Evolutionary conservation across 2,329 filamentous ascomycete genomes (phyloP).

Genomic region (Colletotrichum lindemuthianum): DNA sequence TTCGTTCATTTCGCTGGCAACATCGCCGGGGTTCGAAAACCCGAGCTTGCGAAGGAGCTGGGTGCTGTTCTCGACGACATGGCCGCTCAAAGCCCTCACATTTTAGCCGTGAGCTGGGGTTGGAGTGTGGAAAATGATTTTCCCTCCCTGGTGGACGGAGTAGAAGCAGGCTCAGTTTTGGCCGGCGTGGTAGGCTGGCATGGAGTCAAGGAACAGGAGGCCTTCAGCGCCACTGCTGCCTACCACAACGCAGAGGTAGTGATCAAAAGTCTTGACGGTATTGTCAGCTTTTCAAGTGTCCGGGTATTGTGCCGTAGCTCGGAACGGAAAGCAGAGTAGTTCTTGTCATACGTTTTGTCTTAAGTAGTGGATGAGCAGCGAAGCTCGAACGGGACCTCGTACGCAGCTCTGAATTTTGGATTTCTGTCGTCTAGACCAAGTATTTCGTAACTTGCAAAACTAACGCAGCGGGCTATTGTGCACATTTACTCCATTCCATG

Average conservation of each 20-base stretch:
- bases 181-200: constrained; percentile 7
- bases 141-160: not conserved
- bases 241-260: not conserved
- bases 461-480: too few relatives aligned
- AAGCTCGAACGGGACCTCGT: too few relatives aligned
- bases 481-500: too few relatives aligned
- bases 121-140: constrained; percentile 21
- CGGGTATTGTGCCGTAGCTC: not conserved
- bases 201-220: not conserved
- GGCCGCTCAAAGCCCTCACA: not conserved
- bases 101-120: not conserved
- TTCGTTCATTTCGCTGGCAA: constrained; percentile 33
- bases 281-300: not conserved
- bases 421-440: too few relatives aligned
- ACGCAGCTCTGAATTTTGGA: too few relatives aligned
- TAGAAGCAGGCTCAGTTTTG: not conserved
- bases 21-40: constrained; percentile 8
- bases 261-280: not conserved
- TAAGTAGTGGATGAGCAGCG: too few relatives aligned
- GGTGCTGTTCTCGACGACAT: not conserved
- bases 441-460: too few relatives aligned
- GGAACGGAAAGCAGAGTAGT: not conserved
- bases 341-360: too few relatives aligned
- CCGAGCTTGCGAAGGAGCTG: constrained; percentile 30
- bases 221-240: not conserved